phyloP scores from a whole-genome alignment of 2,329 filamentous ascomycete genomes.

The Pseudogymnoascus sp. region DNA sequence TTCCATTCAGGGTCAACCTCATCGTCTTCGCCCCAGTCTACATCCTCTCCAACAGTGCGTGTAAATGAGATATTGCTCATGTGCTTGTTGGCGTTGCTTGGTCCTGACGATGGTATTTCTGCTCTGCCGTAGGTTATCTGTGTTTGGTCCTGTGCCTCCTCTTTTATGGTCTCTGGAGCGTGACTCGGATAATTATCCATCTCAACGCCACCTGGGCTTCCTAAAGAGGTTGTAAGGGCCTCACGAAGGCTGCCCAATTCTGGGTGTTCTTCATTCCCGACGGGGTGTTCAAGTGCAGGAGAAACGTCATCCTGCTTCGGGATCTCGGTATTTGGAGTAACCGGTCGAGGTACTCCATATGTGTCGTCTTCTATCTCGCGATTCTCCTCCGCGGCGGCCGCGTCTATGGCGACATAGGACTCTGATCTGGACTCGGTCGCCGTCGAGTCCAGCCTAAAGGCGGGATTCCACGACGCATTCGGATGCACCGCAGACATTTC shows the following conservation, averaged over 20 bases:
- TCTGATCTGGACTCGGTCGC: slow-evolving; percentile 18
- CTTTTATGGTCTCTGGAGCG: slow-evolving; percentile 12
- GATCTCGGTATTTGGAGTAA: slow-evolving; percentile 9
- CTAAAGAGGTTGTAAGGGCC: slow-evolving; percentile 22
- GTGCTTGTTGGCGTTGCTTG: slow-evolving; percentile 41
- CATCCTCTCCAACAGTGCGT: slow-evolving; percentile 53
- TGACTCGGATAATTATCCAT: slow-evolving; percentile 20
- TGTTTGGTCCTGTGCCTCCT: slow-evolving; percentile 9
- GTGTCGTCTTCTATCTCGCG: neutral
- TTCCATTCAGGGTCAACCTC: slow-evolving; percentile 46
- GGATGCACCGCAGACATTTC: slow-evolving; percentile 37
- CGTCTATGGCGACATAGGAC: slow-evolving; percentile 1
- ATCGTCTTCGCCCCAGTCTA: slow-evolving; percentile 50
- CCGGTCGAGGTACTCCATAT: neutral
- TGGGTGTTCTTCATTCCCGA: slow-evolving; percentile 15
- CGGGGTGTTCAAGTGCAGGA: neutral
- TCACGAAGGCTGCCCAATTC: slow-evolving; percentile 19
- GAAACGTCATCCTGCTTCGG: neutral
- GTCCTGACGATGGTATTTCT: slow-evolving; percentile 19
- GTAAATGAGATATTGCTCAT: slow-evolving; percentile 55
- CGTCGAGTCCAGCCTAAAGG: slow-evolving; percentile 39
- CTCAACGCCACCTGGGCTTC: slow-evolving; percentile 22
- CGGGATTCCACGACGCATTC: slow-evolving; percentile 42
- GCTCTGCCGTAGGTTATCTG: slow-evolving; percentile 10
- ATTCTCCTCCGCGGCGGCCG: neutral